These are phyloP conservation scores for Aspergillus cavernicola DNA, from an alignment of 495 filamentous ascomycete species.

Conservation along the genomic window DNA sequence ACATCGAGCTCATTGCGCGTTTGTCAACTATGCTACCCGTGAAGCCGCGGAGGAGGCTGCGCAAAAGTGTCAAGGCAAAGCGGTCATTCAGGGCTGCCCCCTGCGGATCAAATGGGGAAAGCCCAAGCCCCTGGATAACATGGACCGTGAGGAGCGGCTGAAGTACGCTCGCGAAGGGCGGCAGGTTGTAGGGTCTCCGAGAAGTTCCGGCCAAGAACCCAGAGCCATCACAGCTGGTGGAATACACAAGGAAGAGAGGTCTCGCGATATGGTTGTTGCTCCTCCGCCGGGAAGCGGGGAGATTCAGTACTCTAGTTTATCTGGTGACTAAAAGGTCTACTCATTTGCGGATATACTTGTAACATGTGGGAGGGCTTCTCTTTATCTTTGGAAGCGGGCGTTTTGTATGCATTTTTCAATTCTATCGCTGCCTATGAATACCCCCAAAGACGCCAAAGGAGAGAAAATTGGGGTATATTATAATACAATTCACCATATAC, in stretches of 20 bases:
- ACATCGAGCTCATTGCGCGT: slow-evolving; percentile 94
- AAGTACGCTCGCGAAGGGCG: slow-evolving; percentile 72
- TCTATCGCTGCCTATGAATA: background rate
- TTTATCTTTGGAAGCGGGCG: slow-evolving; percentile 38
- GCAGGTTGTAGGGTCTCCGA: slow-evolving; percentile 42
- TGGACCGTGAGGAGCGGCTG: slow-evolving; percentile 78
- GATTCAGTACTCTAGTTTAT: slow-evolving; percentile 79
- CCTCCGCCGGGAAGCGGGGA: slow-evolving; percentile 80
- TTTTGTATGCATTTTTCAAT: slow-evolving; percentile 39
- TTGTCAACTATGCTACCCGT: slow-evolving; percentile 85
- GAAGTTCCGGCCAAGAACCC: slow-evolving; percentile 27
- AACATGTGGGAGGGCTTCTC: slow-evolving; percentile 20
- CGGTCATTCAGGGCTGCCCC: slow-evolving; percentile 79
- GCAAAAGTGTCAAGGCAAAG: slow-evolving; percentile 78
- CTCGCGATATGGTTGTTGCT: slow-evolving; percentile 54
- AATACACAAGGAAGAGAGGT: slow-evolving; percentile 40
- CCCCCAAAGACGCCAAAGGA: slow-evolving; percentile 30
- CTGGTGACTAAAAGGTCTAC: slow-evolving; percentile 63
- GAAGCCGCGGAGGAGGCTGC: slow-evolving; percentile 81
- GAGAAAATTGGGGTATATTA: slow-evolving; percentile 44
- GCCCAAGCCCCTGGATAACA: slow-evolving; percentile 82
- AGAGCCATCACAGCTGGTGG: slow-evolving; percentile 33
- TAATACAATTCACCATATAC: slow-evolving; percentile 31
- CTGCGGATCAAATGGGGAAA: slow-evolving; percentile 86
- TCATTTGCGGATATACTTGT: slow-evolving; percentile 9